These are phyloP conservation scores for Grifola frondosa DNA, from an alignment of 1,284 basidiomycete species.

Conservation along the genomic window DNA sequence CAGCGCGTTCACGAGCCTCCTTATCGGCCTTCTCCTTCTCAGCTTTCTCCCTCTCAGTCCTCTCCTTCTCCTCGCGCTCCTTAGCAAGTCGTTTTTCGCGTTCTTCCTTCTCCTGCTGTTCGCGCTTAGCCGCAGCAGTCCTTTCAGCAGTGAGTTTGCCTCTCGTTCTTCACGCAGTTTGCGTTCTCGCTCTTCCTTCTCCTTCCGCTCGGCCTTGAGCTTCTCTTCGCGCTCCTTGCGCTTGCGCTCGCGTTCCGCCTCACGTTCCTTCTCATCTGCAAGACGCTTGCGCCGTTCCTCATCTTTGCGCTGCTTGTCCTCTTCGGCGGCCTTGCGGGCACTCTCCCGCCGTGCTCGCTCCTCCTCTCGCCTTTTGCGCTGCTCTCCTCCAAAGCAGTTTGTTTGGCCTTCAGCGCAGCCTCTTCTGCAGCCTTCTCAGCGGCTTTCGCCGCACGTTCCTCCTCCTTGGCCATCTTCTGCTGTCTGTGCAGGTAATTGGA, in stretches of 20 bases:
- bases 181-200: conserved; percentile 63
- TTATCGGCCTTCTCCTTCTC: conserved; percentile 51
- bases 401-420: conserved; percentile 65
- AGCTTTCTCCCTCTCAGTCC: conserved; percentile 58
- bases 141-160: conserved; percentile 54
- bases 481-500: conserved; percentile 49
- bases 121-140: conserved; percentile 43
- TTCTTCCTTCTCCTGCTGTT: conserved; percentile 65
- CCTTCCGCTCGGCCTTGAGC: conserved; percentile 59
- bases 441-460: conserved; percentile 77
- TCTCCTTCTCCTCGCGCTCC: conserved; percentile 61
- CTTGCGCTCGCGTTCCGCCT: conserved; percentile 63
- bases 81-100: conserved; percentile 45
- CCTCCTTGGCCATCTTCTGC: conserved; percentile 91
- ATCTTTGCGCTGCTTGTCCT: conserved; percentile 75
- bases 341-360: conserved; percentile 72
- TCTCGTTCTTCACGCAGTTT: conserved; percentile 58
- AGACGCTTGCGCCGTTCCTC: conserved; percentile 76
- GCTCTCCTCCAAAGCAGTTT: conserved; percentile 64
- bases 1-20: conserved; percentile 36
- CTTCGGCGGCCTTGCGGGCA: conserved; percentile 72
- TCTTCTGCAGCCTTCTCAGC: conserved; percentile 84
- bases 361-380: conserved; percentile 71
- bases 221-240: conserved; percentile 68
- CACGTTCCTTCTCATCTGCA: conserved; percentile 65